A percentile compares a stretch with the other conserved stretches of the same genome.
Evolutionary conservation across 2,329 filamentous ascomycete genomes (phyloP).

Genomic region (Fusarium stilboides): DNA sequence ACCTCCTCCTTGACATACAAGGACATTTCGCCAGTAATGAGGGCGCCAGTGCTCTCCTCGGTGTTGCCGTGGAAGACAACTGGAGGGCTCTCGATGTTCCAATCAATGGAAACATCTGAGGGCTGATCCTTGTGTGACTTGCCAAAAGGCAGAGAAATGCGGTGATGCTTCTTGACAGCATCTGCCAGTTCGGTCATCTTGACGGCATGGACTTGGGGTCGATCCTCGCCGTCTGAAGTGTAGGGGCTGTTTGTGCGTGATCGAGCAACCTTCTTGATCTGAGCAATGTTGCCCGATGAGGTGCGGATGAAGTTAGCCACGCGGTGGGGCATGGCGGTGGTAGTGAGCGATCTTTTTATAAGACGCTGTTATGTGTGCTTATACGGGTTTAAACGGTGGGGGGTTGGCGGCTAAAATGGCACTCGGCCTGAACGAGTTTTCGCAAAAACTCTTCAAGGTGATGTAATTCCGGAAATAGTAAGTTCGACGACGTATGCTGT

Average conservation of each 20-base stretch:
- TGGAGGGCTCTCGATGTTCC: constrained; percentile 87
- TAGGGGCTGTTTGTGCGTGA: constrained; percentile 55
- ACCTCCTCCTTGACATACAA: constrained; percentile 78
- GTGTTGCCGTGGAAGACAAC: constrained; percentile 85
- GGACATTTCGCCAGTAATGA: constrained; percentile 87
- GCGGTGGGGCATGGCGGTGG: constrained; percentile 68
- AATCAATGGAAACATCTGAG: constrained; percentile 63
- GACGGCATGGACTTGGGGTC: constrained; percentile 49
- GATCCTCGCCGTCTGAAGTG: constrained; percentile 56
- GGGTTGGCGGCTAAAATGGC: constrained; percentile 41
- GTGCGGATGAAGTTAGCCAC: constrained; percentile 71
- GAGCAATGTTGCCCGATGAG: constrained; percentile 69
- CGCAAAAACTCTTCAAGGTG: constrained; percentile 39
- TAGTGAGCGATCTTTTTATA: constrained; percentile 39
- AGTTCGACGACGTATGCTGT: constrained; percentile 23
- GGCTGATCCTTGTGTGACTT: constrained; percentile 62
- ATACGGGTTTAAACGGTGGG: constrained; percentile 29
- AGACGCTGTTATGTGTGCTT: constrained; percentile 24
- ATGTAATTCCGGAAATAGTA: constrained; percentile 37
- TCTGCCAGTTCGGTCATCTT: constrained; percentile 59
- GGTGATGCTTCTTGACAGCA: constrained; percentile 60
- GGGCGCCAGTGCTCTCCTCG: constrained; percentile 82
- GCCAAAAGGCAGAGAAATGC: constrained; percentile 59
- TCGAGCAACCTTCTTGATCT: constrained; percentile 61
- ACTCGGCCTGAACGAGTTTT: constrained; percentile 27